Base-by-base conservation (phyloP, 495 filamentous ascomycete species). In the Staphylotrichum longicolle region DNA sequence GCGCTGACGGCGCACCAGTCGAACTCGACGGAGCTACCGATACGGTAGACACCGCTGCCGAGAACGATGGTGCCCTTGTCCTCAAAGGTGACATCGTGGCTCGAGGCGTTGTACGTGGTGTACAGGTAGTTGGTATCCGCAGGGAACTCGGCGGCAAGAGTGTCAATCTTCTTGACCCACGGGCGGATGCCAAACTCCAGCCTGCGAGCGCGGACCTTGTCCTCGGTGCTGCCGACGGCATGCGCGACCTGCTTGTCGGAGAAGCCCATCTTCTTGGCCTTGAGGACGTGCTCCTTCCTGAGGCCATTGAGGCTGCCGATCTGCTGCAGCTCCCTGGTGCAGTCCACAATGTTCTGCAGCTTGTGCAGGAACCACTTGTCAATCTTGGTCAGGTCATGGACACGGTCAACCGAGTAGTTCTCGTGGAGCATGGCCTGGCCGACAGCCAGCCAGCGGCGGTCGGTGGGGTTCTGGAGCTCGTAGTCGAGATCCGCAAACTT, bases 1-100 rank as follows among this genome's bases (percentile, higher is more conserved):
- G 91, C 91, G 70, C 93, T 96, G 64, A 97, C 93, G 59, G 93
- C 93, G 71, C 94, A 98, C 93, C 93, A 98, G 76, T 98, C 93
- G 71, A 98, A 98, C 75, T 98, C 93, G 58, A 98, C 93, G 30
- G 92, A 96, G 78, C 89, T 93, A 63, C 94, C 93, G 70, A 97
- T 98, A 66, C 93, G 85, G 82, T 98, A 98, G 8, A 96, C 93
- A 74, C 93, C 93, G 73, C 88, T 93, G 48, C 93, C 93, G 35
- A 96, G 86, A 55, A 98, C 89, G 57, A 96, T 77, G 60, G 86
- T 91, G 45, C 91, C 91, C 70, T 96, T 91, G 71, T 97, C 93
- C 68, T 98, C 88, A 64, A 98, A 98, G 46, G 85, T 89, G 20
- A 98, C 89, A 76, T 98, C 93, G 75, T 98, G 93, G 20, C 88